Conservation (phyloP, 1,139 yeast species). For the Nadsonia starkeyi-henricii region DNA sequence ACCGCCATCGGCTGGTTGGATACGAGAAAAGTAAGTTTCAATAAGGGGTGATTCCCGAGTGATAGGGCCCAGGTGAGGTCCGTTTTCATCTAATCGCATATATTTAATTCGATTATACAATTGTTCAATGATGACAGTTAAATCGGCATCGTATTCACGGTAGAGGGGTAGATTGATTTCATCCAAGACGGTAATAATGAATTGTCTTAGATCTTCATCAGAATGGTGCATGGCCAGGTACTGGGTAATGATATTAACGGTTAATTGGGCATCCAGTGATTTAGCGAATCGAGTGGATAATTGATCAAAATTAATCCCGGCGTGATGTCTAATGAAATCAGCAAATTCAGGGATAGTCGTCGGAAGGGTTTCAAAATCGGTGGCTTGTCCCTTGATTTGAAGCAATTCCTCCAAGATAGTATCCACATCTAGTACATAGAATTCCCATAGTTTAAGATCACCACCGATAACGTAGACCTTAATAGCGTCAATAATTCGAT, state of each 20-base stretch:
- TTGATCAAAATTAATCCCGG: slow-evolving; percentile 23
- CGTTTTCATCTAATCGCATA: slow-evolving; percentile 60
- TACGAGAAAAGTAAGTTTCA: slow-evolving; percentile 79
- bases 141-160: slow-evolving; percentile 62
- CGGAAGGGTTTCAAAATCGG: no score
- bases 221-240: slow-evolving; percentile 8
- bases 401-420: slow-evolving; percentile 19
- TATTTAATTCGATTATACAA: slow-evolving; percentile 62
- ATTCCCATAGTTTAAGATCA: slow-evolving; percentile 74
- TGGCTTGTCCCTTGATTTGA: neutral
- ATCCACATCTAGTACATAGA: slow-evolving; percentile 48
- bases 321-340: slow-evolving; percentile 33
- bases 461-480: slow-evolving; percentile 41
- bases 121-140: slow-evolving; percentile 48
- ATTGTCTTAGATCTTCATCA: slow-evolving; percentile 25
- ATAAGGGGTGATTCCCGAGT: slow-evolving; percentile 47
- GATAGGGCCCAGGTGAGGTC: slow-evolving; percentile 61
- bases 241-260: slow-evolving; percentile 31
- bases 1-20: slow-evolving; percentile 34
- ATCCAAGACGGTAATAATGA: slow-evolving; percentile 47
- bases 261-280: slow-evolving; percentile 34
- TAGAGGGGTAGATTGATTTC: slow-evolving; percentile 67
- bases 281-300: slow-evolving; percentile 42
- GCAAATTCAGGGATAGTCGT: slow-evolving; percentile 33
- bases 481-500: slow-evolving; percentile 49